Base-by-base conservation (phyloP, 345 rosid species). In the Erodium maritimum region DNA sequence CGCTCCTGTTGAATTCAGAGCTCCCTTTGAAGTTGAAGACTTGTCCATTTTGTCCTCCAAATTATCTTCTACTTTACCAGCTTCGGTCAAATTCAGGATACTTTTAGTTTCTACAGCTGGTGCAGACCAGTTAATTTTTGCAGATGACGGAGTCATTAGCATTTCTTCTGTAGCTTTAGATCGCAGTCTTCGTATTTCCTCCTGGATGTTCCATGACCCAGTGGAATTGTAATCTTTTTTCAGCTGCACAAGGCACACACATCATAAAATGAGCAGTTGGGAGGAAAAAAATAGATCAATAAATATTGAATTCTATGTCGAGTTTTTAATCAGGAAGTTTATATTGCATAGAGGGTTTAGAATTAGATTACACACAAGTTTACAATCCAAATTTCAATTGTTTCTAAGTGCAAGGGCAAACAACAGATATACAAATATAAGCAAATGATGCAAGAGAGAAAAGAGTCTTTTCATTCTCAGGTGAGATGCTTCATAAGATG, bases 131-230 rank as follows among this genome's bases (percentile, higher is more conserved):
- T 80, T 77, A 37, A 60, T 61, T 69, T 72, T 76, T 64, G 80
- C 65, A 45, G 82, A 70, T 3, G 80, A 65, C 18, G 59, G 71
- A 12, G 63, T 71, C 74, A 73, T 85, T 61, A 86, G 74, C 94
- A 89, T 73, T 65, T 85, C 86, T 63, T 91, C 89, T 21, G 95
- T 86, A 71, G 99, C 96, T 65, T 71, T 84, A 50, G 87, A 86
- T 75, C 91, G 84, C 71, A 89, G 89, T 83, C 80, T 83, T 24
- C 95, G 83, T 62, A 91, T 65, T 74, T 89, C 96, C 67, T 91
- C 99, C 16, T 68, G 75, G 72, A 91, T 83, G 75, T 79, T 89
- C 96, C 96, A 86, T 24, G 88, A 76, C 54, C 79, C 79, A 24
- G 71, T 69, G 61, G 81, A 73, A 42, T 77, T 69, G 48, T 77